Evolutionary conservation across 2,329 filamentous ascomycete species (phyloP).

Genomic region (Verticillium nonalfalfae): DNA sequence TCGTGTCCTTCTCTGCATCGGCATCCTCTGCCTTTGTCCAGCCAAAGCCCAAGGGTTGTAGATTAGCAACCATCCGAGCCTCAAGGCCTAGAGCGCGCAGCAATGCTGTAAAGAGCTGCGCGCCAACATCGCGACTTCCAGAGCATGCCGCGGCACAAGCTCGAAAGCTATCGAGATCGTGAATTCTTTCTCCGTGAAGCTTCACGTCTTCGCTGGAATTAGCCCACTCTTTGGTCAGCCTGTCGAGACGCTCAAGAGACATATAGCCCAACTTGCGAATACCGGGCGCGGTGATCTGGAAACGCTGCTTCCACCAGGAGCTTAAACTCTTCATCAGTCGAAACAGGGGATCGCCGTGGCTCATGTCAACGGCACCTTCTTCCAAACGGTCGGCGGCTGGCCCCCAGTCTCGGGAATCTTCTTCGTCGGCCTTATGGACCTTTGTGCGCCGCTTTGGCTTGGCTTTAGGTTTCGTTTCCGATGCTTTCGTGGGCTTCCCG

Average conservation of each 20-base stretch:
- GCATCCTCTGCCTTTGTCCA: conserved; percentile 86
- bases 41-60: conserved; percentile 84
- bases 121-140: conserved; percentile 82
- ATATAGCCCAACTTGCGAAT: conserved; percentile 89
- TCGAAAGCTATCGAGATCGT: conserved; percentile 61
- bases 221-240: conserved; percentile 65
- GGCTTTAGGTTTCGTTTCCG: conserved; percentile 22
- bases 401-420: conserved; percentile 59
- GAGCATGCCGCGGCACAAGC: conserved; percentile 60
- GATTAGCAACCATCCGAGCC: conserved; percentile 72
- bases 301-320: conserved; percentile 84
- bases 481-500: conserved; percentile 15
- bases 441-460: conserved; percentile 28
- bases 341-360: conserved; percentile 74
- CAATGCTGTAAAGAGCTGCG: conserved; percentile 84
- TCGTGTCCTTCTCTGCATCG: conserved; percentile 37
- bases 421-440: conserved; percentile 3
- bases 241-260: conserved; percentile 65
- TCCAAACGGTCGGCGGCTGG: conserved; percentile 63
- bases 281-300: conserved; percentile 69
- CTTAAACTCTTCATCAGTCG: conserved; percentile 69
- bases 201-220: conserved; percentile 55
- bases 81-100: conserved; percentile 76
- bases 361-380: conserved; percentile 67
- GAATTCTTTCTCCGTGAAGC: conserved; percentile 70